phyloP scores from a whole-genome alignment of 257 asterid species.

The Solanum tarijense region DNA sequence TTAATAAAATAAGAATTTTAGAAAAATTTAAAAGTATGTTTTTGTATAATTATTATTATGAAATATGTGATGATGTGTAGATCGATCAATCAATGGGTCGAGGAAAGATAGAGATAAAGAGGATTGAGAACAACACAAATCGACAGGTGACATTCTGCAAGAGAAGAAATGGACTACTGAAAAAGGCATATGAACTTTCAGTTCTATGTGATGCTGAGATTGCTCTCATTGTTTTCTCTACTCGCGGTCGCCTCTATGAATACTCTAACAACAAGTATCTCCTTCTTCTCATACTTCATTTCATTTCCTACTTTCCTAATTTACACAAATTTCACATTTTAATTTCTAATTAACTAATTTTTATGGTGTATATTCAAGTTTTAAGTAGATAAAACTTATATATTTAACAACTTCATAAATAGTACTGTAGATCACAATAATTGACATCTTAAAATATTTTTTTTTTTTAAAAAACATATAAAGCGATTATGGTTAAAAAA shows the following conservation, averaged over 20 bases:
- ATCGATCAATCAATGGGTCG: constrained; percentile 46
- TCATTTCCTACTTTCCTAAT: neutral
- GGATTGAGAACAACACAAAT: constrained; percentile 80
- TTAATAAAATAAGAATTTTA: too few species aligned
- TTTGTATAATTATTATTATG: too few species aligned
- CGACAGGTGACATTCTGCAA: constrained; percentile 90
- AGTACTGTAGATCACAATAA: too few species aligned
- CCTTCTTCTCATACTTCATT: neutral
- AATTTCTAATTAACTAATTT: too few species aligned
- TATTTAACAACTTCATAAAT: too few species aligned
- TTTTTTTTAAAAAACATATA: neutral
- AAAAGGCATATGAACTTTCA: constrained; percentile 88
- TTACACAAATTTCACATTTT: neutral
- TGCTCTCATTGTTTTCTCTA: constrained; percentile 81
- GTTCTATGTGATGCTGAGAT: constrained; percentile 82
- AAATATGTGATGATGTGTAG: too few species aligned
- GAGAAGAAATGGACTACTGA: constrained; percentile 73
- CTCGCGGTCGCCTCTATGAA: constrained; percentile 88
- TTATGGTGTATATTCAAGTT: too few species aligned
- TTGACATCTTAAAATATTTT: too few species aligned
- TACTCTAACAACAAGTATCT: constrained; percentile 60
- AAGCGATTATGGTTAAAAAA: neutral
- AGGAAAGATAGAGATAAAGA: constrained; percentile 82
- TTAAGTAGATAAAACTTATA: too few species aligned
- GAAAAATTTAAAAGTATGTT: too few species aligned